phyloP scores from a whole-genome alignment of 2,329 filamentous ascomycete species.

The Eutypella sp. region DNA sequence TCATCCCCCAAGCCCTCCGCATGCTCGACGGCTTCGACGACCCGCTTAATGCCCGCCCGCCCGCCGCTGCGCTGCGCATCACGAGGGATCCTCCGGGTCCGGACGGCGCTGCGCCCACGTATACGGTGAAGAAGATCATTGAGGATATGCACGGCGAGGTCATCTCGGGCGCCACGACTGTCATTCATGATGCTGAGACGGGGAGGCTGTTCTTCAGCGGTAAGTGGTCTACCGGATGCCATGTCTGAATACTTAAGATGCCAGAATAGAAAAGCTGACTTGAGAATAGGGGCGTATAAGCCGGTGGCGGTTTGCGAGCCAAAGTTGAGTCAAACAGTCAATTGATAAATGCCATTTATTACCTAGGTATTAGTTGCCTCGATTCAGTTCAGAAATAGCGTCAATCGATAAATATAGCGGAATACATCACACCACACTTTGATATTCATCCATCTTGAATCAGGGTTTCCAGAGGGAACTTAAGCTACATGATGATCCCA shows the following conservation, averaged over 20 bases:
- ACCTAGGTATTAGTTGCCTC: no score
- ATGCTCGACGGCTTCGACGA: constrained; percentile 11
- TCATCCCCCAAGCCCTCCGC: constrained; percentile 13
- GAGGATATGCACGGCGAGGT: constrained; percentile 21
- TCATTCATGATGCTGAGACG: constrained; percentile 23
- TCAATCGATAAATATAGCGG: no score
- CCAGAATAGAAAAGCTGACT: not conserved
- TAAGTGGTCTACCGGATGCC: constrained; percentile 12
- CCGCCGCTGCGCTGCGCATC: constrained; percentile 18
- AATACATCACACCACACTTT: no score
- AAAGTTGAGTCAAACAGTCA: no score
- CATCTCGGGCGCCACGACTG: constrained; percentile 19
- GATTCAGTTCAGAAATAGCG: no score
- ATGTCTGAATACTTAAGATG: not conserved
- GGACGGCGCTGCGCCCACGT: no score
- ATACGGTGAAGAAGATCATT: constrained; percentile 20
- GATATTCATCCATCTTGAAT: no score
- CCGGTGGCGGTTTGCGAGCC: not conserved
- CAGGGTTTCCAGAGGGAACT: no score
- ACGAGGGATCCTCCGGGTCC: no score
- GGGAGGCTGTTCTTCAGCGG: constrained; percentile 22
- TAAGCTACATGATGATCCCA: no score
- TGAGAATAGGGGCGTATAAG: not conserved
- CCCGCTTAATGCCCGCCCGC: constrained; percentile 10
- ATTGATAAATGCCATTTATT: no score